Conservation (phyloP, 306 rosid species). For the Citrullus mucosospermus region DNA sequence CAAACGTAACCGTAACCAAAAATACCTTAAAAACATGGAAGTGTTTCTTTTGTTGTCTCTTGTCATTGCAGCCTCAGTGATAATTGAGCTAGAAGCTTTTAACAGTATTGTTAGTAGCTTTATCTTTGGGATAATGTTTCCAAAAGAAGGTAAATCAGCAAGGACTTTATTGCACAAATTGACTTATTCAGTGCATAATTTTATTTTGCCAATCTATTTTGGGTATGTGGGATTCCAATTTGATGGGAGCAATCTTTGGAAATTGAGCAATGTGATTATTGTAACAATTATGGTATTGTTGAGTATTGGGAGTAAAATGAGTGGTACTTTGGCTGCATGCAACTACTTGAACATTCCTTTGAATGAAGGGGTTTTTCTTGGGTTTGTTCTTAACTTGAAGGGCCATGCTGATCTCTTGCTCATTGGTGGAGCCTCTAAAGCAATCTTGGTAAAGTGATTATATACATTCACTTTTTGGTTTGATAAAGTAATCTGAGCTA, state of each 20-base stretch:
- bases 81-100: slow-evolving; percentile 37
- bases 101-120: slow-evolving; percentile 59
- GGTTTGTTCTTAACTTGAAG: slow-evolving; percentile 63
- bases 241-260: slow-evolving; percentile 25
- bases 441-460: slow-evolving; percentile 32
- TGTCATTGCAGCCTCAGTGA: slow-evolving; percentile 42
- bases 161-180: slow-evolving; percentile 65
- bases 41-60: slow-evolving; percentile 40
- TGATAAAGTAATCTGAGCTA: neutral
- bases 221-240: slow-evolving; percentile 82
- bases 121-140: slow-evolving; percentile 44
- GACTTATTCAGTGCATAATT: slow-evolving; percentile 65
- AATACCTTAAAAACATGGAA: slow-evolving; percentile 63
- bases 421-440: slow-evolving; percentile 50
- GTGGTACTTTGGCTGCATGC: slow-evolving; percentile 60
- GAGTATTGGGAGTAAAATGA: slow-evolving; percentile 57
- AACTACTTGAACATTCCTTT: slow-evolving; percentile 49
- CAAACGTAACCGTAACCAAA: slow-evolving; percentile 34
- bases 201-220: slow-evolving; percentile 69
- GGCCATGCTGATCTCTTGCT: slow-evolving; percentile 88
- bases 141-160: slow-evolving; percentile 80
- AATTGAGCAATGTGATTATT: neutral
- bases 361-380: slow-evolving; percentile 59
- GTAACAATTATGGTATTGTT: slow-evolving; percentile 35
- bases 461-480: neutral